These are phyloP conservation scores for Capsicum chinense DNA, from an alignment of 257 asterid genomes.

Conservation along the genomic window DNA sequence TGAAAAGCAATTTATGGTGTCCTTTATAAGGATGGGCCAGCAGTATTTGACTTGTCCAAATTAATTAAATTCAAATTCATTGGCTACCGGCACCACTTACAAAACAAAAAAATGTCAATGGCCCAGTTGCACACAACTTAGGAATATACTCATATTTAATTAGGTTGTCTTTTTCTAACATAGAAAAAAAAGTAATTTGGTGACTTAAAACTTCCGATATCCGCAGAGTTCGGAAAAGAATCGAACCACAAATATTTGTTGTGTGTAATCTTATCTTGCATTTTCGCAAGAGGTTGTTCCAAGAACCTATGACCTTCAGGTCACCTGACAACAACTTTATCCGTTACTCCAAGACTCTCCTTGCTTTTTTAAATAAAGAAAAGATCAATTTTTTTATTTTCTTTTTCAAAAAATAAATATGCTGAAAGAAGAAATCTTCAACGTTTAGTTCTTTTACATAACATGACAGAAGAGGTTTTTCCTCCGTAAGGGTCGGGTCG, in stretches of 20 bases:
- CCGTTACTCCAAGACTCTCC: too few species aligned
- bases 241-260: too few species aligned
- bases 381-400: too few species aligned
- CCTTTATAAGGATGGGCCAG: conserved; percentile 55
- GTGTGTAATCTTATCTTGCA: too few species aligned
- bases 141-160: conserved; percentile 23
- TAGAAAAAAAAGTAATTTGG: not conserved
- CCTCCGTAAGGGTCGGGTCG: conserved; percentile 50
- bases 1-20: conserved; percentile 38
- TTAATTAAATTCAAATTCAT: conserved; percentile 49
- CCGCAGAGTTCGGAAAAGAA: too few species aligned
- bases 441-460: conserved; percentile 71
- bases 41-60: conserved; percentile 67
- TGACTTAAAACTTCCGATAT: too few species aligned
- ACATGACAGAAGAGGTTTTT: conserved; percentile 33
- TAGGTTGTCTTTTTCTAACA: not conserved
- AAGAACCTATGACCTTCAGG: too few species aligned
- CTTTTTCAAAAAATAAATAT: too few species aligned
- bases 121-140: conserved; percentile 47
- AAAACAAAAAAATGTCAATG: conserved; percentile 66
- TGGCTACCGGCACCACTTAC: conserved; percentile 46
- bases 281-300: too few species aligned
- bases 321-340: too few species aligned
- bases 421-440: conserved; percentile 61
- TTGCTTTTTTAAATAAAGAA: too few species aligned